Conservation (phyloP, 441 rosid species). For the Monsonia emarginata region DNA sequence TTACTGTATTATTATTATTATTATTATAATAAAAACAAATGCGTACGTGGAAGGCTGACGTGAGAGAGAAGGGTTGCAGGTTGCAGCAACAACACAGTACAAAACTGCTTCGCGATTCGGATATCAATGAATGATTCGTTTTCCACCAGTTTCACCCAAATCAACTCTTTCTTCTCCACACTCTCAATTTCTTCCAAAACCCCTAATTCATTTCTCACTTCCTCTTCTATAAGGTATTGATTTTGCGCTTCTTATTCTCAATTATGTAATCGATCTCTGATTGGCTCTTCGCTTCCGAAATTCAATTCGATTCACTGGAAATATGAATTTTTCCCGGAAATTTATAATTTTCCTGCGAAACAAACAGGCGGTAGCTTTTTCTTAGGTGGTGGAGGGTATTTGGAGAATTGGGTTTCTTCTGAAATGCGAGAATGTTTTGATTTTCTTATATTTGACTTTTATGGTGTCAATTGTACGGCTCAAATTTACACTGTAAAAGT, state of each 20-base stretch:
- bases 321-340: neutral
- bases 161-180: neutral
- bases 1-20: too few relatives aligned
- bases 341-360: neutral
- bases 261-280: neutral
- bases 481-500: neutral
- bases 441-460: neutral
- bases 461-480: neutral
- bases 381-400: neutral
- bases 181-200: neutral
- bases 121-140: neutral
- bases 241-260: neutral
- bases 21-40: neutral
- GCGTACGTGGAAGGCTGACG: neutral
- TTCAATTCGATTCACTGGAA: neutral
- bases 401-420: neutral
- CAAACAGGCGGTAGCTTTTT: neutral
- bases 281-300: neutral
- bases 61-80: neutral
- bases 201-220: neutral
- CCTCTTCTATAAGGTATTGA: neutral
- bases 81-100: neutral
- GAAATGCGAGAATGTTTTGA: neutral
- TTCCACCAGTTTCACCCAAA: neutral
- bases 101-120: neutral